Base-by-base conservation (phyloP, 805 yeast species). In the Clavispora phyllophila region DNA sequence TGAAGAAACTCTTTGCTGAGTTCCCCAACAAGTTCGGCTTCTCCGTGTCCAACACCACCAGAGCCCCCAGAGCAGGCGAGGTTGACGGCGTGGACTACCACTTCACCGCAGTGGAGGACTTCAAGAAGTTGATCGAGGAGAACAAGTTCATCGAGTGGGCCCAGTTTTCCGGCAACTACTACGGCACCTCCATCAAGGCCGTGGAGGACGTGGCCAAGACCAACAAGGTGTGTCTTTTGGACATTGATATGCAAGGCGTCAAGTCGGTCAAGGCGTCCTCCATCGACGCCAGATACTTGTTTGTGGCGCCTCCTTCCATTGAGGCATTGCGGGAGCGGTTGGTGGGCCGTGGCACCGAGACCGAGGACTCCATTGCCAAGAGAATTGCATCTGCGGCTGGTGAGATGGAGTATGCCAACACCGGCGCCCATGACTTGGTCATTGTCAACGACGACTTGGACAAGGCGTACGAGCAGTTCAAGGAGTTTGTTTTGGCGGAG, bases 191-290 rank as follows among this genome's bases (percentile, higher is more conserved):
- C 37, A 74, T 88, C 56, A 83, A 80, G 58, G 83, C 96, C 24
- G 97, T 93, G 36, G 76, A 85, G 54, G 83, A 82, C 49, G 90
- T 86, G 36, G 63, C 76, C 39, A 65, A 66, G 40, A 62, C 74
- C 46, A 86, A 88, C 55, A 80, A 76, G 64, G 83, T 82, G 41
- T 93, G 98, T 72, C 82, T 93, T 49, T 75, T 93, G 61, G 99
- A 93, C 67, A 93, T 93, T 53, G 99, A 93, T 76, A 90, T 91
- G 97, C 98, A 93, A 71, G 99, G 99, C 53, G 99, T 93, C 57
- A 84, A 86, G 69, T 76, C 88, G 20, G 96, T 93, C 51, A 93
- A 93, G 70, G 68, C 79, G 42, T 79, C 96, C 14, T 78, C 79
- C 52, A 74, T 93, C 56, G 80, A 87, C 55, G 96, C 99, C 23